Evolutionary conservation across 495 filamentous ascomycete species (phyloP), one percentile per base, ranked within the genome.

Genomic region (Daldinia vernicosa): DNA sequence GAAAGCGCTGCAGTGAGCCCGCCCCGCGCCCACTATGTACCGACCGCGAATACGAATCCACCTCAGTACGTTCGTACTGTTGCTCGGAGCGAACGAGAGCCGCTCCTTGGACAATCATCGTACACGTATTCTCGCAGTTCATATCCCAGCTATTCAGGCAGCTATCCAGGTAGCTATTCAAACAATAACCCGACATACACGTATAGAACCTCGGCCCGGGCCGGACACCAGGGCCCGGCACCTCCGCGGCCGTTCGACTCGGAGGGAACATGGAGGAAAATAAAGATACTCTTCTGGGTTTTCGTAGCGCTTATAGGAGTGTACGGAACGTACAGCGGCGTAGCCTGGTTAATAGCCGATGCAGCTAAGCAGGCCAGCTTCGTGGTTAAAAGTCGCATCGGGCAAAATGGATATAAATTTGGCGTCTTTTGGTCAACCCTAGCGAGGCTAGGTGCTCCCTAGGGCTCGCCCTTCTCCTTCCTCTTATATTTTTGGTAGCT

Each of bases 231-330:
- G 7, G 15, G 35, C 9, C 11, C n/a, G 6, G 66, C 33, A 32
- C 35, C 66, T 5, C 32, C 56, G n/a, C 55, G 32, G 12, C 26
- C 56, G 4, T 53, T 26, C 57, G 27, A 62, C 32, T n/a, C 59
- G 43, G 15, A 40, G 27, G 43, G 7, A 7, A 45, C 59, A 30
- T 67, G 66, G 58, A 70, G 39, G 40, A 47, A 26, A 17, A 22
- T 71, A 6, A 61, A 58, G 52, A 55, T 57, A 26, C 14, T 74
- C 15, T 59, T 69, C 19, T 63, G 43, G 57, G 14, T 69, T 26
- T 19, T 17, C 1, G 11, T 37, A n/a, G 53, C 52, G 6, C 9
- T 63, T 15, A 32, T 59, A 1, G 40, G 24, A 3, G 58, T 53
- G 7, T 69, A 63, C n/a, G 53, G n/a, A 1, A 6, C 60, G 12